Percentiles rank a stretch among this genome's conserved stretches.
Evolutionary conservation across 2,329 filamentous ascomycete species (phyloP).

Genomic region (Rutstroemia sp.): DNA sequence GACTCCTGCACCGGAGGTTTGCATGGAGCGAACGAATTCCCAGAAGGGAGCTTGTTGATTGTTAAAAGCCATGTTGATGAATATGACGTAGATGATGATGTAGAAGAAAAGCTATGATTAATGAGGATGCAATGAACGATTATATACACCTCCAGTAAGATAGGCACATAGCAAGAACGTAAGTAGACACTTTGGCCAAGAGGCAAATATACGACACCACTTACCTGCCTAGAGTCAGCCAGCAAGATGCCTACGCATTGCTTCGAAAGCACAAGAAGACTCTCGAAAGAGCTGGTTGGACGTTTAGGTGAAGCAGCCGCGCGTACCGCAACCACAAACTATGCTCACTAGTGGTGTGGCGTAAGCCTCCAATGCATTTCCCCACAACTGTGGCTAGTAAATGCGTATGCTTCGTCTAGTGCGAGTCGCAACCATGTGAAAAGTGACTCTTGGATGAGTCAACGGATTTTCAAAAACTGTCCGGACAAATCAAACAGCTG

Average conservation of each 20-base stretch:
- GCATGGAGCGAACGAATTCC: constrained; percentile 24
- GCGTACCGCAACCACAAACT: not conserved
- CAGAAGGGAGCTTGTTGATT: constrained; percentile 19
- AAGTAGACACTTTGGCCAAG: constrained; percentile 1
- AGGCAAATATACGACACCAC: constrained; percentile 3
- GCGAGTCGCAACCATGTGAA: not conserved
- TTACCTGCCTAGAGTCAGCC: not conserved
- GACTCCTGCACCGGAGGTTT: constrained; percentile 22
- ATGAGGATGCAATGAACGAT: not conserved
- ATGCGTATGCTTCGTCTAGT: not conserved
- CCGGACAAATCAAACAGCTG: too few species aligned
- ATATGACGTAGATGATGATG: constrained; percentile 3
- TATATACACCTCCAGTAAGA: constrained; percentile 4
- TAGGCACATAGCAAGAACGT: constrained; percentile 7
- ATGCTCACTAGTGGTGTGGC: not conserved
- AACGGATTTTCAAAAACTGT: not conserved
- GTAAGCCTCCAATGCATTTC: not conserved
- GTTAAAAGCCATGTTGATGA: constrained; percentile 23
- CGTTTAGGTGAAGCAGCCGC: constrained; percentile 1
- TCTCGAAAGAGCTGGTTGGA: constrained; percentile 1
- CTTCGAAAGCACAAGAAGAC: not conserved
- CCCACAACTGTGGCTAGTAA: not conserved
- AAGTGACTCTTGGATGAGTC: not conserved
- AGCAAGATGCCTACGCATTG: not conserved
- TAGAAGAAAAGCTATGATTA: not conserved